Evolutionary conservation across 345 rosid genomes (phyloP), one percentile per base, ranked within the genome.

Genomic region (Microthlaspi erraticum): DNA sequence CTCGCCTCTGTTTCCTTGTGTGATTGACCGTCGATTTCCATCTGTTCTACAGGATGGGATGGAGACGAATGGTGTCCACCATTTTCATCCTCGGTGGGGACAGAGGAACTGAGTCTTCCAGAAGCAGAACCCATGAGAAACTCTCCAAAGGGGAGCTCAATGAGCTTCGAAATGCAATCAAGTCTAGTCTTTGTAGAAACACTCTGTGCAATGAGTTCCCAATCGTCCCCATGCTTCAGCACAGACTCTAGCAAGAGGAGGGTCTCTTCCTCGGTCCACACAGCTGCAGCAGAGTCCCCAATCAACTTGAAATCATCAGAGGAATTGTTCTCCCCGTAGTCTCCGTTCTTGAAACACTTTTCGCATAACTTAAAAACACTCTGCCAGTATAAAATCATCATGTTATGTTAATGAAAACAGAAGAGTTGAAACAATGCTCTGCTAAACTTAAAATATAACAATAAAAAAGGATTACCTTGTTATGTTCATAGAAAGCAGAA

Each of bases 121-220:
- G 70, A 38, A 18, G 78, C 20, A 60, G 91, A 81, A 50, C 83
- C 77, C 71, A 81, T 74, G 58, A 84, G 72, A 75, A 86, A 71
- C 68, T 88, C 91, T 59, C 98, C 96, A 67, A 94, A 87, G 2
- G 99, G 99, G 50, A 91, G 80, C 81, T 91, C 99, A 52, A 94
- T 84, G 55, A 94, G 82, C 80, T 89, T 94, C 9, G 89, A 59
- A 68, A 94, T 87, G 69, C 99, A 94, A 58, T 91, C 97, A 1
- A 85, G 77, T 72, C 85, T 89, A 46, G 76, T 83, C 85, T 89
- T 94, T 17, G 90, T 85, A 55, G 80, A 79, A 74, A 94, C 87
- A 78, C 79, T 82, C 75, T 83, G 86, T 7, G 95, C 89, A 76
- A 91, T 89, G 67, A 91, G 90, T 56, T 91, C 98, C 99, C 99